Conservation (phyloP, 2,329 filamentous ascomycete species). For the Xylaria multiplex region DNA sequence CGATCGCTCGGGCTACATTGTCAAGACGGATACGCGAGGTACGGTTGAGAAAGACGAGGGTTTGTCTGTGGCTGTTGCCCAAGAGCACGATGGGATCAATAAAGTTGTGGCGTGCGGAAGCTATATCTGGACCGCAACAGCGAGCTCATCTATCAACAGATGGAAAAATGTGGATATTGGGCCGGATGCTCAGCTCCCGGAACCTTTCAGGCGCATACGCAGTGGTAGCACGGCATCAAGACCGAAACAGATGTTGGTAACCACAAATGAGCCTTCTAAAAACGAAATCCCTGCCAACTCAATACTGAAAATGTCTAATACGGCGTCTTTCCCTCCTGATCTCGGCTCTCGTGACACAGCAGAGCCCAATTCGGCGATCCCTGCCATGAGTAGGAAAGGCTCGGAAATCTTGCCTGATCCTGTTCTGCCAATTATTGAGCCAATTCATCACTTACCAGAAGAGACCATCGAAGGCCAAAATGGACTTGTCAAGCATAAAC, state of each 20-base stretch:
- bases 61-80: conserved; percentile 86
- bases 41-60: conserved; percentile 83
- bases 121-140: conserved; percentile 89
- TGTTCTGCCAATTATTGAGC: conserved; percentile 62
- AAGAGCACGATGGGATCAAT: conserved; percentile 86
- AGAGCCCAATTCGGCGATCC: conserved; percentile 59
- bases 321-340: conserved; percentile 75
- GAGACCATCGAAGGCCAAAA: conserved; percentile 95
- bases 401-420: conserved; percentile 65
- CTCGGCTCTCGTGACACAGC: conserved; percentile 58
- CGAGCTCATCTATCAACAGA: conserved; percentile 89
- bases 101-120: conserved; percentile 75
- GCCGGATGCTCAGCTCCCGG: conserved; percentile 73
- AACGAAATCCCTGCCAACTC: conserved; percentile 81
- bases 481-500: conserved; percentile 89
- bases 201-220: conserved; percentile 60
- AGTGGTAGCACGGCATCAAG: conserved; percentile 54
- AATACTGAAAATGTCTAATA: conserved; percentile 84
- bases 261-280: conserved; percentile 53
- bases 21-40: conserved; percentile 89
- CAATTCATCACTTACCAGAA: conserved; percentile 74
- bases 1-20: conserved; percentile 91
- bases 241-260: conserved; percentile 51
- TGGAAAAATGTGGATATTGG: conserved; percentile 89
- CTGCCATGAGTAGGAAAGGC: conserved; percentile 62